Evolutionary conservation across 352 stramenopile species (phyloP).

Genomic region (Pythium biforme): DNA sequence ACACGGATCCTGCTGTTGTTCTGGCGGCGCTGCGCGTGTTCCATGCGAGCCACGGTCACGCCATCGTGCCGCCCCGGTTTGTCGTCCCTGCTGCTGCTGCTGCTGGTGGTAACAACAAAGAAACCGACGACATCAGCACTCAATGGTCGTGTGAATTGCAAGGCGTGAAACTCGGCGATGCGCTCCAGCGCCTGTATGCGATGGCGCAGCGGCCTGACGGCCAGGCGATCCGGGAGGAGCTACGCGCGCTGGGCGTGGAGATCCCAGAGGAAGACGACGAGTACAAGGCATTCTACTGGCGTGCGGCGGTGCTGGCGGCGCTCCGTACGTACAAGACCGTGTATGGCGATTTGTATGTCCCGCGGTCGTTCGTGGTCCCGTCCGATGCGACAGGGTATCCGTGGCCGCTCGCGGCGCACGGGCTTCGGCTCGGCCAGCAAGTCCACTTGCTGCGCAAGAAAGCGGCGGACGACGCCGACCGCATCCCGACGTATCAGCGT

Average conservation of each 20-base stretch:
- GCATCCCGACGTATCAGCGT: constrained; percentile 34
- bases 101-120: too few species aligned
- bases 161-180: constrained; percentile 39
- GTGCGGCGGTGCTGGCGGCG: constrained; percentile 29
- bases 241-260: constrained; percentile 36
- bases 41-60: constrained; percentile 4
- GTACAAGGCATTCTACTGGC: constrained; percentile 49
- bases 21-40: constrained; percentile 10
- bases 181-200: constrained; percentile 32
- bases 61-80: constrained; percentile 7
- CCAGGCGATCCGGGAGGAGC: constrained; percentile 15
- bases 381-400: constrained; percentile 3
- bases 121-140: not conserved
- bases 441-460: constrained; percentile 40
- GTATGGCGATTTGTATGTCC: constrained; percentile 37
- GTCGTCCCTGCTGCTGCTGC: constrained; percentile 13
- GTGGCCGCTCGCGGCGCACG: constrained; percentile 41
- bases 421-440: constrained; percentile 34
- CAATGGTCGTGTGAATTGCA: constrained; percentile 35
- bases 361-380: constrained; percentile 41
- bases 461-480: constrained; percentile 16
- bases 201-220: not conserved
- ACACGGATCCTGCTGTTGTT: not conserved
- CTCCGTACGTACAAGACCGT: constrained; percentile 34
- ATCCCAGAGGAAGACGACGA: constrained; percentile 12